Evolutionary conservation across 1,139 yeast genomes (phyloP).

Genomic region (Pichia sp.): DNA sequence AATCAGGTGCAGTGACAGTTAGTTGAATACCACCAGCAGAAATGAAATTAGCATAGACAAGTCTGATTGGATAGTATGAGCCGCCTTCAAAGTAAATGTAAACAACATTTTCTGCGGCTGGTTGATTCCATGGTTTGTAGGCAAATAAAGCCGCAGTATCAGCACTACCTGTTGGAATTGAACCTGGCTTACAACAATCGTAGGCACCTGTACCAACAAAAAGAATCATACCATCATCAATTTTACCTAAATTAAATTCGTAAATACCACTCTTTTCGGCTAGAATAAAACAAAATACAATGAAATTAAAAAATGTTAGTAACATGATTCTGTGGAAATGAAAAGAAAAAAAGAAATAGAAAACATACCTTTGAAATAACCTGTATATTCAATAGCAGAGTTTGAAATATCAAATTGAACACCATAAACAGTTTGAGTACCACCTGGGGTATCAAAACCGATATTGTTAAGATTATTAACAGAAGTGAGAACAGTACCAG

Average conservation of each 20-base stretch:
- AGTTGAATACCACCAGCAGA: constrained; percentile 13
- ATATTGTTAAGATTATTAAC: constrained; percentile 2
- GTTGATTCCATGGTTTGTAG: constrained; percentile 3
- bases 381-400: constrained; percentile 11
- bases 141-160: constrained; percentile 4
- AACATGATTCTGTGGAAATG: background rate
- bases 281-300: background rate
- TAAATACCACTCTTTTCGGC: constrained; percentile 25
- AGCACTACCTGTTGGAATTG: constrained; percentile 4
- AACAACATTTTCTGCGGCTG: background rate
- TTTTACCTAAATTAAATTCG: constrained; percentile 15
- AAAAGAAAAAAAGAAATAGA: background rate
- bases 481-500: background rate
- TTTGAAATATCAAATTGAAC: constrained; percentile 2
- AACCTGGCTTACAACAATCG: constrained; percentile 25
- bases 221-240: constrained; percentile 27
- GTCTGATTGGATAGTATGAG: constrained; percentile 16
- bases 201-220: constrained; percentile 26
- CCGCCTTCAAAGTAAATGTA: constrained; percentile 11
- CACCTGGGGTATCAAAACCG: constrained; percentile 5
- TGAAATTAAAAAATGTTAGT: background rate
- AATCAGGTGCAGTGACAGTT: constrained; percentile 13
- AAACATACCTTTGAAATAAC: constrained; percentile 12
- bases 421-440: constrained; percentile 1
- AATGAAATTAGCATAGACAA: constrained; percentile 10